These are phyloP conservation scores for Stephanodiscus minutulus DNA, from an alignment of 108 stramenopile genomes.

Conservation along the genomic window DNA sequence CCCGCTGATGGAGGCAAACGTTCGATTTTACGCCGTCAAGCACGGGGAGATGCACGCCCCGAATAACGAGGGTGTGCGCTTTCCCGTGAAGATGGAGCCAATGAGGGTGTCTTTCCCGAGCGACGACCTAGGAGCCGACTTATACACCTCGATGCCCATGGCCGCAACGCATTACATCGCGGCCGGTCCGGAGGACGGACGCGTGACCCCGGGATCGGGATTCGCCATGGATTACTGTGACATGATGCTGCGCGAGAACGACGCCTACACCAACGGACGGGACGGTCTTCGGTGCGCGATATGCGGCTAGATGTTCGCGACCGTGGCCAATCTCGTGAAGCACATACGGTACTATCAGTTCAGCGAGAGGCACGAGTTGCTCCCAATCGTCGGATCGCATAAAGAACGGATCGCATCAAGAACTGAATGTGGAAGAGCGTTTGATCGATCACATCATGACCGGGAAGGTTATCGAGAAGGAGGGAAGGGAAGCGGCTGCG, in stretches of 20 bases:
- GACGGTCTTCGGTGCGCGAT: constrained; percentile 65
- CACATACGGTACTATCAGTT: constrained; percentile 62
- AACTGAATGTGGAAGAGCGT: constrained; percentile 19
- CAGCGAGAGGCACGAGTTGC: constrained; percentile 54
- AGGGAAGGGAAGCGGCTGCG: not conserved
- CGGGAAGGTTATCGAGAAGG: not conserved
- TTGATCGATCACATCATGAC: not conserved
- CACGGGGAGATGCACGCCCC: constrained; percentile 25
- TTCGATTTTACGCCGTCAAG: constrained; percentile 73
- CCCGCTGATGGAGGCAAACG: constrained; percentile 87
- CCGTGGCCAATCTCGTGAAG: constrained; percentile 49
- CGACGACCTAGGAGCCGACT: constrained; percentile 64
- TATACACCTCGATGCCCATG: constrained; percentile 61
- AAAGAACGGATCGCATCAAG: too few relatives aligned
- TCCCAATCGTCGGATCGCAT: constrained; percentile 53
- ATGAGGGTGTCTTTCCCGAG: constrained; percentile 66
- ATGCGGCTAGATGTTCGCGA: constrained; percentile 70
- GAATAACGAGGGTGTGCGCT: constrained; percentile 22
- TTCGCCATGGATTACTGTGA: constrained; percentile 36
- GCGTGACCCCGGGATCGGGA: constrained; percentile 20
- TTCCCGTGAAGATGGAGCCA: constrained; percentile 47
- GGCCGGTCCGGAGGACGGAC: constrained; percentile 31
- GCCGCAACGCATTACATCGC: constrained; percentile 60
- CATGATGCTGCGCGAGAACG: constrained; percentile 53
- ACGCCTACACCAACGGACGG: constrained; percentile 47